Conservation (phyloP, 768 basidiomycete species). For the Macrolepiota fuliginosa region DNA sequence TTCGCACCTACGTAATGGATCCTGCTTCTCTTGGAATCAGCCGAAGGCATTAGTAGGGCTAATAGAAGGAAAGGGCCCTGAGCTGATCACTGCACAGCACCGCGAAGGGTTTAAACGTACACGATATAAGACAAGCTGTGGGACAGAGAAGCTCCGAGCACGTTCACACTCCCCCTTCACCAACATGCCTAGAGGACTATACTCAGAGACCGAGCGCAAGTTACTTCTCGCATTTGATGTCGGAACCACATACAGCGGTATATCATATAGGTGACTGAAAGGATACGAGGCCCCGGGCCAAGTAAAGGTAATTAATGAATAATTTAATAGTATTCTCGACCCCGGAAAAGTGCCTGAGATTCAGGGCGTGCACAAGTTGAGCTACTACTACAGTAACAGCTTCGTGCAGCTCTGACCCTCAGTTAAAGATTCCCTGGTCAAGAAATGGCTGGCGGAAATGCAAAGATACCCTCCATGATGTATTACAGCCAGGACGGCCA, state of each 20-base stretch:
- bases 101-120: too few species aligned
- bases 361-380: conserved; percentile 24
- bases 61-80: too few species aligned
- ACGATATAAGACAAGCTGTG: neutral
- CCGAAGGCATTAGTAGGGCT: too few species aligned
- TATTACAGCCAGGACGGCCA: conserved; percentile 15
- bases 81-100: too few species aligned
- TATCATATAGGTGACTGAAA: conserved; percentile 14
- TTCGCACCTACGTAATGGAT: too few species aligned
- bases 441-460: conserved; percentile 15
- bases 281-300: conserved; percentile 17
- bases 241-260: conserved; percentile 16
- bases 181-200: conserved; percentile 6
- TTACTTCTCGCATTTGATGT: conserved; percentile 17
- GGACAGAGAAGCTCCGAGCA: neutral
- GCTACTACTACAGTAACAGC: neutral
- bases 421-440: conserved; percentile 16
- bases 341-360: conserved; percentile 26
- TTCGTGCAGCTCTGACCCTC: neutral
- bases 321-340: conserved; percentile 22
- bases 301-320: neutral
- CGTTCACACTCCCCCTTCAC: neutral
- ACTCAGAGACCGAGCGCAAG: conserved; percentile 9
- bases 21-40: too few species aligned
- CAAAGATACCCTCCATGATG: conserved; percentile 18